Percentiles rank a stretch among this genome's conserved stretches.
phyloP scores from a whole-genome alignment of 1,284 basidiomycete species.

The Malassezia obtusa region DNA sequence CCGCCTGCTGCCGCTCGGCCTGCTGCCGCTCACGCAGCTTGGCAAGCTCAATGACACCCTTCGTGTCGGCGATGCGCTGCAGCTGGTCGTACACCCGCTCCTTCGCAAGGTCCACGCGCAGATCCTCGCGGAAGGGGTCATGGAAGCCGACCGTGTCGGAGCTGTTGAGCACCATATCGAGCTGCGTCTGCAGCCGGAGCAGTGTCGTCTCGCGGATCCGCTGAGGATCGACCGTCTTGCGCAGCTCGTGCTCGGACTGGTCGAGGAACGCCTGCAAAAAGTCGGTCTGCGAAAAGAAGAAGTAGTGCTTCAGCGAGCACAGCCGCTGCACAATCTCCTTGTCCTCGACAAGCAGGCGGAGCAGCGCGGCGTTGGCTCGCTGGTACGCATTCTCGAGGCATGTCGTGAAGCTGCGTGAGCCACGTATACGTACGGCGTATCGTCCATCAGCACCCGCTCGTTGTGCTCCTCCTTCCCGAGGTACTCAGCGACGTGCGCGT shows the following conservation, averaged over 20 bases:
- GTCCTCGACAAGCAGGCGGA: conserved; percentile 39
- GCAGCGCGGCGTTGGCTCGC: conserved; percentile 38
- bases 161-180: conserved; percentile 43
- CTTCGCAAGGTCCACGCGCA: conserved; percentile 38
- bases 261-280: conserved; percentile 46
- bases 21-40: conserved; percentile 36
- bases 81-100: conserved; percentile 46
- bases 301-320: conserved; percentile 44
- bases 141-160: conserved; percentile 39
- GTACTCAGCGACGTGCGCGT: conserved; percentile 8
- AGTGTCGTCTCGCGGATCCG: conserved; percentile 51
- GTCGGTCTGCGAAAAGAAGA: conserved; percentile 42
- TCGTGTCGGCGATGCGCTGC: conserved; percentile 45
- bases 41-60: conserved; percentile 43
- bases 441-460: conserved; percentile 35
- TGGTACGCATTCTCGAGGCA: conserved; percentile 44
- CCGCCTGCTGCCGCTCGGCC: conserved; percentile 44
- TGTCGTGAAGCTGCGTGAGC: conserved; percentile 27
- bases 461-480: conserved; percentile 4
- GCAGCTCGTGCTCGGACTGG: conserved; percentile 37
- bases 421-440: conserved; percentile 21
- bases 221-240: conserved; percentile 36
- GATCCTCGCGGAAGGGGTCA: conserved; percentile 43
- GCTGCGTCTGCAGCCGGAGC: conserved; percentile 41
- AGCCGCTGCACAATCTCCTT: conserved; percentile 39